These are phyloP conservation scores for Penicillium cataractarum DNA, from an alignment of 495 filamentous ascomycete genomes.

Conservation along the genomic window DNA sequence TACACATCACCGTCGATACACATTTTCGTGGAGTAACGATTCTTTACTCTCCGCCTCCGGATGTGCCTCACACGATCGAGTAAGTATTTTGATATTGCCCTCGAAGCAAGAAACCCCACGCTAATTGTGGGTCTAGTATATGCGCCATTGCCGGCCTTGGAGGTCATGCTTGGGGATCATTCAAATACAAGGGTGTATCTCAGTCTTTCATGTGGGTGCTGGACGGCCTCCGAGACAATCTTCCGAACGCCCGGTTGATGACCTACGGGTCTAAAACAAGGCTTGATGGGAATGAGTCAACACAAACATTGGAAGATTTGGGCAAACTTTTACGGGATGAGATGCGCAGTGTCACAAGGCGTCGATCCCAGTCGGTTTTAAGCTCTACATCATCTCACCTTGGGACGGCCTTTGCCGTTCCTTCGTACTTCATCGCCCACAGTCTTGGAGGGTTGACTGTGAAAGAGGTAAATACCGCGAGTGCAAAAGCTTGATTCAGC, in stretches of 20 bases:
- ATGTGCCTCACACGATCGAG: background rate
- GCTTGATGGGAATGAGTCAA: conserved; percentile 9
- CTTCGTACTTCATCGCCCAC: conserved; percentile 8
- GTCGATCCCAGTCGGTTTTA: background rate
- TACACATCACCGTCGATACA: conserved; percentile 7
- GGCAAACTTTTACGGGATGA: conserved; percentile 7
- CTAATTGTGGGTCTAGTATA: background rate
- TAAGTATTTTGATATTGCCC: background rate
- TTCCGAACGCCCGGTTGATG: conserved; percentile 8
- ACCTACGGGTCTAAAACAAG: conserved; percentile 9
- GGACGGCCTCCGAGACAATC: conserved; percentile 4
- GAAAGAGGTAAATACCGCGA: conserved; percentile 1
- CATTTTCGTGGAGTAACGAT: conserved; percentile 6
- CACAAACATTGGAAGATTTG: conserved; percentile 6
- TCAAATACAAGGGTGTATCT: conserved; percentile 6
- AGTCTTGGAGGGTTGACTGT: conserved; percentile 11
- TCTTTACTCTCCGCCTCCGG: conserved; percentile 1
- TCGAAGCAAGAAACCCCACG: background rate
- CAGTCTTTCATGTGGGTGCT: conserved; percentile 12
- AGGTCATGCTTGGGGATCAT: conserved; percentile 10
- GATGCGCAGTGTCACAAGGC: conserved; percentile 3
- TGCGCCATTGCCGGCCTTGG: conserved; percentile 8
- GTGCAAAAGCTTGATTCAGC: too few species aligned
- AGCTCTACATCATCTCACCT: background rate
- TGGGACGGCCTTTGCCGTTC: background rate